Evolutionary conservation across 768 basidiomycete species (phyloP).

Genomic region (Clitopilus passeckerianus): DNA sequence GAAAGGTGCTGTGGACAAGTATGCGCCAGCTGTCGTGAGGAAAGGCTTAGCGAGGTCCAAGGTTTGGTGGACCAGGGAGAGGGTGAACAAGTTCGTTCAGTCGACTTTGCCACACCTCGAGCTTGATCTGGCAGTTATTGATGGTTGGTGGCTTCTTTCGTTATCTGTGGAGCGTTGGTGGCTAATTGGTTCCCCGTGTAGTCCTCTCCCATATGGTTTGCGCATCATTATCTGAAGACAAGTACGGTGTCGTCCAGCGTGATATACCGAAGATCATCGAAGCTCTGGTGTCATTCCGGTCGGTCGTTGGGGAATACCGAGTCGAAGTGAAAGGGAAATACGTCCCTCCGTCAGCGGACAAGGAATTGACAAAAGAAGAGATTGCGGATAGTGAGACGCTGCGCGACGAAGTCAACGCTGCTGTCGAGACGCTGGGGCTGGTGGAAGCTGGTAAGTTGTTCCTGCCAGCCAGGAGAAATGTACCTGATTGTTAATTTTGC

Average conservation of each 20-base stretch:
- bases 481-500: background rate
- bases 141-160: conserved; percentile 39
- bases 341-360: conserved; percentile 30
- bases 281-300: conserved; percentile 62
- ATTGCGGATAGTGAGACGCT: conserved; percentile 30
- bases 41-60: conserved; percentile 14
- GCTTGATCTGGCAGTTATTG: conserved; percentile 55
- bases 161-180: background rate
- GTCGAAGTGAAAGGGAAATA: conserved; percentile 40
- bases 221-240: conserved; percentile 74
- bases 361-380: conserved; percentile 26
- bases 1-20: conserved; percentile 15
- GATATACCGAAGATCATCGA: conserved; percentile 83
- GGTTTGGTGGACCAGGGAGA: conserved; percentile 57
- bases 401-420: conserved; percentile 47
- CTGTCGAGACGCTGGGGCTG: conserved; percentile 46
- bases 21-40: conserved; percentile 1
- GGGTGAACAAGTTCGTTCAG: conserved; percentile 48
- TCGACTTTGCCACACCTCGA: conserved; percentile 55
- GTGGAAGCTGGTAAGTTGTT: conserved; percentile 53
- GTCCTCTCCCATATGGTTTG: conserved; percentile 65
- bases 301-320: conserved; percentile 62
- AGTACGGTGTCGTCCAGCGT: conserved; percentile 78
- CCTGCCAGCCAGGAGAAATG: background rate
- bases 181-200: conserved; percentile 18